Evolutionary conservation across 2,329 filamentous ascomycete genomes (phyloP).

Genomic region (Rhynchosporium agropyri): DNA sequence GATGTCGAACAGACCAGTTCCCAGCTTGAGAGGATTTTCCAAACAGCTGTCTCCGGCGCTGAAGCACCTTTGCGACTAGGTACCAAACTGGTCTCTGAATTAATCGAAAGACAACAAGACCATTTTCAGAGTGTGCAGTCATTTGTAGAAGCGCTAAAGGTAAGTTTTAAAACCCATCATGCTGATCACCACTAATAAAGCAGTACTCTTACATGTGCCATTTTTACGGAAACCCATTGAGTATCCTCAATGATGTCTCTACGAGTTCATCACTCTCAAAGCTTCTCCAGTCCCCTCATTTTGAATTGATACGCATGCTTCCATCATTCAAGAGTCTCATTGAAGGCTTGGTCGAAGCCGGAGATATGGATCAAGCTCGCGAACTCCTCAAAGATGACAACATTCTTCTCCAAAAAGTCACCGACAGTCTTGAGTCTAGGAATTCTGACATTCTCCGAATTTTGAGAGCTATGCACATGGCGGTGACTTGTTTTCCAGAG

Average conservation of each 20-base stretch:
- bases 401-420: conserved; percentile 51
- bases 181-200: conserved; percentile 23
- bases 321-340: conserved; percentile 66
- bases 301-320: conserved; percentile 68
- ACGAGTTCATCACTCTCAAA: conserved; percentile 39
- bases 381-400: conserved; percentile 61
- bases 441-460: conserved; percentile 48
- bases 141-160: conserved; percentile 71
- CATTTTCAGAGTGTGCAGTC: conserved; percentile 76
- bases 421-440: conserved; percentile 41
- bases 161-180: conserved; percentile 40
- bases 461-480: conserved; percentile 53
- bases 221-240: conserved; percentile 78
- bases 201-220: conserved; percentile 86
- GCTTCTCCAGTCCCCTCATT: conserved; percentile 58
- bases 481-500: conserved; percentile 41
- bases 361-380: conserved; percentile 49
- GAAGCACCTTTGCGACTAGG: conserved; percentile 65
- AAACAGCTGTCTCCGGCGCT: conserved; percentile 61
- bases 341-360: conserved; percentile 51
- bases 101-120: conserved; percentile 74
- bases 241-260: conserved; percentile 56
- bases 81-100: conserved; percentile 59
- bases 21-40: conserved; percentile 73
- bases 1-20: conserved; percentile 74